Base-by-base conservation (phyloP, 2,329 filamentous ascomycete species). In the Metarhizium sp. region DNA sequence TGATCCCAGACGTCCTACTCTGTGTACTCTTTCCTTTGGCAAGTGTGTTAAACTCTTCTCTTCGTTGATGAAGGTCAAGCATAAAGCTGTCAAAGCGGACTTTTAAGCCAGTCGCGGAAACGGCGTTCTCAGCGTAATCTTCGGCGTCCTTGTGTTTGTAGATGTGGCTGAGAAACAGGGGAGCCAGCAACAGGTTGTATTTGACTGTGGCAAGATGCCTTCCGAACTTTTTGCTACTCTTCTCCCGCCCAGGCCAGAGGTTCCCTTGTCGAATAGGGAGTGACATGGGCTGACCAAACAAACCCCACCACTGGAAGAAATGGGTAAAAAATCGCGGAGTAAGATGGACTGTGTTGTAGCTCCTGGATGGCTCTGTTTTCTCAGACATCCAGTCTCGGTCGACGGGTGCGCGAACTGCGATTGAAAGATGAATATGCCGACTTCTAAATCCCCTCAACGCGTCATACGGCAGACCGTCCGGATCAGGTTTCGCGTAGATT, bases 141-240 rank as follows among this genome's bases (percentile, higher is more conserved):
- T 96, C 92, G 0, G 84, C 84, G 65, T 99, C 94, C 68, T 96
- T 96, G 74, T 99, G 94, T 70, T 96, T 97, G 75, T 99, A 99
- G 36, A 99, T 91, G 64, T 99, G 94, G 62, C 92, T 95, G 59
- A 99, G 82, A 69, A 95, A 99, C 2, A 99, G 75, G 0, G 94
- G 94, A 2, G 94, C 95, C 16, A 99, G 77, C 3, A 97, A 79
- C 25, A 99, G 75, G 59, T 92, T 96, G 74, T 97, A 97, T 75
- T 99, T 99, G 76, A 99, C 92, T 8, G 95, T 99, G n/a, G 91
- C 92, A 59, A 99, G 76, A 71, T 99, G 95, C 51, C 94, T 84
- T 14, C 92, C 92, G 68, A 99, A 99, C 69, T 99, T 99, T 74
- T 99, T 99, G 77, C 90, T 96, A 49, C 90, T 94, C 76, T 96